A percentile compares a stretch with the other conserved stretches of the same genome.
These are phyloP conservation scores for Globisporangium carolinianum DNA, from an alignment of 352 stramenopile species.

Conservation along the genomic window DNA sequence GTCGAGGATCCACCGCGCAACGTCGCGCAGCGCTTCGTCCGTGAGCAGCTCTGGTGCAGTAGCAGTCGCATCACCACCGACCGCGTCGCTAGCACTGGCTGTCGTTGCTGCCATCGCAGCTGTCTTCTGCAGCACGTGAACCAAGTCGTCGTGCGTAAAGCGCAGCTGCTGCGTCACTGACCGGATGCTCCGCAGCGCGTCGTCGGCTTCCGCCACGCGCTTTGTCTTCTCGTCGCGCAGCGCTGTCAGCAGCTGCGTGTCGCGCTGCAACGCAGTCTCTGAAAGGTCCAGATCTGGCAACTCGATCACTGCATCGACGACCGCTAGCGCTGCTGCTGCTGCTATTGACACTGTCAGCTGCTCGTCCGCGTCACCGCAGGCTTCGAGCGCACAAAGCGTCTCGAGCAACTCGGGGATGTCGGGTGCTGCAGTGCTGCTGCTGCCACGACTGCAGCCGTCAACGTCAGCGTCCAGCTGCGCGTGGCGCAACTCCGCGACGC, in stretches of 20 bases:
- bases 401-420: slow-evolving; percentile 1
- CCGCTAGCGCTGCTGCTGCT: too few species aligned
- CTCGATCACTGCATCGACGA: not conserved
- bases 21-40: slow-evolving; percentile 13
- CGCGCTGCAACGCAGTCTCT: slow-evolving; percentile 18
- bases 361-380: slow-evolving; percentile 19
- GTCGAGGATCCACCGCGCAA: slow-evolving; percentile 31
- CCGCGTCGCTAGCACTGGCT: not conserved
- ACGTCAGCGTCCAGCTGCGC: slow-evolving; percentile 12
- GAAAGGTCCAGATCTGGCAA: slow-evolving; percentile 16
- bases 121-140: slow-evolving; percentile 18
- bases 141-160: slow-evolving; percentile 40
- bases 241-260: slow-evolving; percentile 32
- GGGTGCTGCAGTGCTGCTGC: slow-evolving; percentile 6
- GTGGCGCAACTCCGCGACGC: slow-evolving; percentile 36
- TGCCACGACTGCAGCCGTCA: too few species aligned
- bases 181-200: slow-evolving; percentile 34
- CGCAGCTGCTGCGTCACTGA: slow-evolving; percentile 31
- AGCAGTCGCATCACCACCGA: not conserved
- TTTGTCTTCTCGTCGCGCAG: slow-evolving; percentile 61
- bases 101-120: not conserved
- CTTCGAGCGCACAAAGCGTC: slow-evolving; percentile 12
- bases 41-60: not conserved
- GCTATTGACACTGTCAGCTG: not conserved
- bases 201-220: slow-evolving; percentile 45